Conservation (phyloP, 257 asterid genomes). For the Nicotiana undulata region DNA sequence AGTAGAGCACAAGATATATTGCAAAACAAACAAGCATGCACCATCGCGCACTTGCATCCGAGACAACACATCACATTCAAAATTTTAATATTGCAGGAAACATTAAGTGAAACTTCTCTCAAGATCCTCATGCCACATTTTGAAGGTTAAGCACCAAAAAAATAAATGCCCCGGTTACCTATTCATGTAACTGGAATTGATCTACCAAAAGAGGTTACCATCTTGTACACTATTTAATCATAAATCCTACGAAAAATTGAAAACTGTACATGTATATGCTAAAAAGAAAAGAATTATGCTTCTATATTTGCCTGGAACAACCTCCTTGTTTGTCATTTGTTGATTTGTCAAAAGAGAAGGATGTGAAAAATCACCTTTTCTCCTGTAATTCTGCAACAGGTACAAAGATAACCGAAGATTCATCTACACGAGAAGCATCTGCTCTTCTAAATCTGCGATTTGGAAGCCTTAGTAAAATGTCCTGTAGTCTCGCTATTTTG, state of each 20-base stretch:
- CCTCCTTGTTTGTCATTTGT: neutral
- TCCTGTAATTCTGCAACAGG: constrained; percentile 82
- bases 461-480: constrained; percentile 38
- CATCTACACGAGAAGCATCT: constrained; percentile 17
- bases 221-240: neutral
- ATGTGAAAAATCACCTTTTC: constrained; percentile 33
- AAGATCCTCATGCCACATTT: neutral
- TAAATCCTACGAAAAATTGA: neutral
- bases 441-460: constrained; percentile 24
- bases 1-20: neutral
- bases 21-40: neutral
- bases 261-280: neutral
- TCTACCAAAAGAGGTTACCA: neutral
- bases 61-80: neutral
- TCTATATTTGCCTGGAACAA: neutral
- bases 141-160: neutral
- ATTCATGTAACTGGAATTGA: neutral
- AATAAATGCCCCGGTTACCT: neutral
- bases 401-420: constrained; percentile 40
- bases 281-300: neutral
- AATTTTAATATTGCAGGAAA: neutral
- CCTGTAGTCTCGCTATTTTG: constrained; percentile 52
- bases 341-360: neutral
- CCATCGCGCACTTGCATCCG: neutral
- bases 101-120: neutral